Conservation (phyloP, 2,329 filamentous ascomycete species). For the Penicillium olsonii region DNA sequence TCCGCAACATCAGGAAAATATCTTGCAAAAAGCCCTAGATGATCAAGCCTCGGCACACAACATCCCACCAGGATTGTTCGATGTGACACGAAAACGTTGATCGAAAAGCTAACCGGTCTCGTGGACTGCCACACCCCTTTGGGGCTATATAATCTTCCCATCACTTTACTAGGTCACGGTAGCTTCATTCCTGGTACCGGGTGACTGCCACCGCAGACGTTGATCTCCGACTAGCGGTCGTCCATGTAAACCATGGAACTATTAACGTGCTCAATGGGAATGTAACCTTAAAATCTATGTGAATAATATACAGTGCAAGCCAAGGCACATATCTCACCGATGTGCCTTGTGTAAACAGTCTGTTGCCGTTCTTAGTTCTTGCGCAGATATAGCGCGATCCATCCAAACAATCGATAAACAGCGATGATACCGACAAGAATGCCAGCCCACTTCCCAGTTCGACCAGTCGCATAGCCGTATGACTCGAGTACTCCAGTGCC, state of each 20-base stretch:
- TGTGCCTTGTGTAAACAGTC: not conserved
- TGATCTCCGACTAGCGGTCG: not conserved
- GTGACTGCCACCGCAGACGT: not conserved
- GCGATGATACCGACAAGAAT: conserved; percentile 76
- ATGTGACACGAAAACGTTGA: not conserved
- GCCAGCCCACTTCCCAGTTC: conserved; percentile 69
- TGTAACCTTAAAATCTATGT: not conserved
- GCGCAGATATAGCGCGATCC: conserved; percentile 54
- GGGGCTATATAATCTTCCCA: not conserved
- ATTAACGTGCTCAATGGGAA: not conserved
- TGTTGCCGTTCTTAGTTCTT: not conserved
- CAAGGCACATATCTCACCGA: not conserved
- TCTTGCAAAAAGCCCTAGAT: not conserved
- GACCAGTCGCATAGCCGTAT: conserved; percentile 68
- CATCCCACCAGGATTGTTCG: not conserved
- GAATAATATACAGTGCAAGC: not conserved
- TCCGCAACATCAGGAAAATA: too few species aligned
- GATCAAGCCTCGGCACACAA: not conserved
- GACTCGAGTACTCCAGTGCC: conserved; percentile 69
- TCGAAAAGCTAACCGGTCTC: not conserved
- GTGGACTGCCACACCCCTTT: not conserved
- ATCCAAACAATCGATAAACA: conserved; percentile 70
- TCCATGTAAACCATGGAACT: not conserved
- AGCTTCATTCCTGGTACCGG: not conserved
- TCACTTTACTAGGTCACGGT: not conserved